Percentiles rank a stretch among this genome's conserved stretches.
Conservation (phyloP, 129 eudicot species). For the Glebionis coronaria region DNA sequence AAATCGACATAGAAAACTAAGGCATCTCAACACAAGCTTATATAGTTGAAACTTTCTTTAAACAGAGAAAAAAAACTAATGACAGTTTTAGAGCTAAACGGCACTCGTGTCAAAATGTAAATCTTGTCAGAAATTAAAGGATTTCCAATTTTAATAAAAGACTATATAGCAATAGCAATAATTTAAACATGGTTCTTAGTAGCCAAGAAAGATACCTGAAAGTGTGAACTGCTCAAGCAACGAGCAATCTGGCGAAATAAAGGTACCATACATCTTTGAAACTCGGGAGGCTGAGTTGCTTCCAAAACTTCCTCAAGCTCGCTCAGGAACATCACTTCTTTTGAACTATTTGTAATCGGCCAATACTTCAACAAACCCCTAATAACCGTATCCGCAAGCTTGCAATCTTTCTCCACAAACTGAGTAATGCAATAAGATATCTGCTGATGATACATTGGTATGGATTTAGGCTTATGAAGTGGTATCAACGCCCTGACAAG, state of each 20-base stretch:
- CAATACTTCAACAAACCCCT: slow-evolving; percentile 72
- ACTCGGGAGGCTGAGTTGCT: slow-evolving; percentile 70
- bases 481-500: slow-evolving; percentile 71
- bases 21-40: slow-evolving; percentile 7
- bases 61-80: too few species aligned
- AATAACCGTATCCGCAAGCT: slow-evolving; percentile 73
- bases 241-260: slow-evolving; percentile 61
- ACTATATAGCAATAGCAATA: not conserved
- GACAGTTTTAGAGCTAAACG: too few species aligned
- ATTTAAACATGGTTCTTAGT: not conserved
- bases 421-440: slow-evolving; percentile 69
- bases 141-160: too few species aligned
- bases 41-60: not conserved
- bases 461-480: slow-evolving; percentile 71
- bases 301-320: slow-evolving; percentile 81
- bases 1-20: not conserved
- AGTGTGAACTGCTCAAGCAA: slow-evolving; percentile 69
- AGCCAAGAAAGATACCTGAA: slow-evolving; percentile 45
- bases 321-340: slow-evolving; percentile 65
- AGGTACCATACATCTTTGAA: slow-evolving; percentile 77
- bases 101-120: too few species aligned
- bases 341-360: slow-evolving; percentile 74
- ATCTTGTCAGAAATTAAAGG: too few species aligned
- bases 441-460: slow-evolving; percentile 71
- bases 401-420: slow-evolving; percentile 73